Base-by-base conservation (phyloP, 495 filamentous ascomycete genomes). In the Daldinia childiae region DNA sequence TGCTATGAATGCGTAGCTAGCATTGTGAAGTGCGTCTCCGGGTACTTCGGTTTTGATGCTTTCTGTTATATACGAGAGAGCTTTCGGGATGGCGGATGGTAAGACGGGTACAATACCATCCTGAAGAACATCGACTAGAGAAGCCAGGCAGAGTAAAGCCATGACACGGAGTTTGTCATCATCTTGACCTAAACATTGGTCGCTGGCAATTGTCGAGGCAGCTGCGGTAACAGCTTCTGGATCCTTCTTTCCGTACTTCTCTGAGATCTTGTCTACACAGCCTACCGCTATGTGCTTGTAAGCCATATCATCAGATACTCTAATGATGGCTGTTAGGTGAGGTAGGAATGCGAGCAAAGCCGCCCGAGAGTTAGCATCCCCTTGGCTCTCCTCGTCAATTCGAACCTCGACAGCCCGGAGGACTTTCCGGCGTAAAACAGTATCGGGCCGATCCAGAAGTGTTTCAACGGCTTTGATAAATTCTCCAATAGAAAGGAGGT, bases 161-260 rank as follows among this genome's bases (percentile, higher is more conserved):
- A 95, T 90, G 63, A 92, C 84, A 21, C 91, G 90, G 30, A 98
- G 86, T 45, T 86, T 86, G 64, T 86, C 82, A 74, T 96, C 92
- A 4, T 85, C 78, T 75, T 90, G 89, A 43, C 90, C 90, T 27
- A 98, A 85, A 66, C 91, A 94, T 64, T 91, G 82, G 34, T 86
- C 79, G 50, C 92, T 88, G n/a, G 91, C 88, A 74, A 98, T 90
- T 6, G 90, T 89, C 56, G 88, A 82, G 11, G 93, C 92, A 26
- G 93, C 89, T 58, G 89, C 90, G 7, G 83, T 80, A 34, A 88
- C 86, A 5, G 85, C 83, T 64, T 88, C 88, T 1, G 88, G 82
- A 72, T 95, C 91, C 74, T 91, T 93, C 79, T 94, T 95, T 60
- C 95, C 95, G 76, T 96, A 97, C 76, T 92, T 92, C 79, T 96